Conservation (phyloP, 306 rosid species). For the Acacia crassicarpa region DNA sequence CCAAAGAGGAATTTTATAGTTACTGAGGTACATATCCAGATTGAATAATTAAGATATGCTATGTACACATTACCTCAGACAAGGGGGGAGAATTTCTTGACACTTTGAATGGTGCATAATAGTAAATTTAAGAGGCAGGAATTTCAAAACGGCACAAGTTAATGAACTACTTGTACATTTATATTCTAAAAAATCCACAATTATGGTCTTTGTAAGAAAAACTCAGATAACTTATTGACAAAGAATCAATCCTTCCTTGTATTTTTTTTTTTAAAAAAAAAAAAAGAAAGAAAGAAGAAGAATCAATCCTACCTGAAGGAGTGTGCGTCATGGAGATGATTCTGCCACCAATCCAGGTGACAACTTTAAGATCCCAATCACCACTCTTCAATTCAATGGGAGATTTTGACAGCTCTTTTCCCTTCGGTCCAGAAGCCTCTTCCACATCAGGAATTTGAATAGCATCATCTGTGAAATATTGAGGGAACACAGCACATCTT, state of each 20-base stretch:
- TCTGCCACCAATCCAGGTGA: conserved; percentile 98
- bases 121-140: not conserved
- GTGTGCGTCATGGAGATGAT: conserved; percentile 81
- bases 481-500: conserved; percentile 25
- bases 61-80: conserved; percentile 5
- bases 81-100: not conserved
- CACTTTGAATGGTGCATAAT: not conserved
- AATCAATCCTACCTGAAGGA: conserved; percentile 68
- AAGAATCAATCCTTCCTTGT: conserved; percentile 47
- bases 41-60: not conserved
- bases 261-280: too few species aligned
- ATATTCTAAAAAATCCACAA: conserved; percentile 21
- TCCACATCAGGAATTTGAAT: conserved; percentile 68
- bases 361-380: conserved; percentile 68
- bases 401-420: conserved; percentile 57
- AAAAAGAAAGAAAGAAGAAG: not conserved
- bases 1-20: not conserved
- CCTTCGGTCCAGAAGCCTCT: conserved; percentile 62
- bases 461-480: conserved; percentile 55
- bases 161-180: not conserved
- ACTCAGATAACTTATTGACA: conserved; percentile 17
- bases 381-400: conserved; percentile 79
- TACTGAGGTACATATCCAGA: not conserved
- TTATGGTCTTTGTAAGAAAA: not conserved
- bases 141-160: not conserved